These are phyloP conservation scores for Colletotrichum tanaceti DNA, from an alignment of 2,329 filamentous ascomycete genomes.

Conservation along the genomic window DNA sequence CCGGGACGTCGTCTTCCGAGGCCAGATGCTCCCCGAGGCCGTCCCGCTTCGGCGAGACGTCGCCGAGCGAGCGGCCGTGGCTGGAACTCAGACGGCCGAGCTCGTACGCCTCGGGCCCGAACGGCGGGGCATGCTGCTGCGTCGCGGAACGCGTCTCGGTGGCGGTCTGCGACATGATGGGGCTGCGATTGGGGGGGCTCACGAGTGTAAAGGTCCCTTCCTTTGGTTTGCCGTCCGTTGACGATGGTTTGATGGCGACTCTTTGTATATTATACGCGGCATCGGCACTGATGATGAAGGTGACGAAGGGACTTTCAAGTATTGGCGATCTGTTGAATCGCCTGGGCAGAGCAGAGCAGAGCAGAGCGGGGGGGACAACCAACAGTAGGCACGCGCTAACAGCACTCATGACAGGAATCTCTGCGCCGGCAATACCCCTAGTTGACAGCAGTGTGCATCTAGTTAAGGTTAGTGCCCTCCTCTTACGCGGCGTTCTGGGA, in stretches of 20 bases:
- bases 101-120: slow-evolving; percentile 27
- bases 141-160: slow-evolving; percentile 32
- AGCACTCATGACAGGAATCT: neutral
- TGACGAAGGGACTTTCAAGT: neutral
- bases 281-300: neutral
- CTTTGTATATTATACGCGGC: no score
- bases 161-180: slow-evolving; percentile 38
- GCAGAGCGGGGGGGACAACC: slow-evolving; percentile 16
- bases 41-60: slow-evolving; percentile 9
- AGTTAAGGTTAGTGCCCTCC: no score
- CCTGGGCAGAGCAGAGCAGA: neutral
- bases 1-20: neutral
- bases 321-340: neutral
- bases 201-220: no score
- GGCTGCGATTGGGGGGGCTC: neutral
- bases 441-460: no score
- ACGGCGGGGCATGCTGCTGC: slow-evolving; percentile 15
- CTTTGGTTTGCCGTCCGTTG: no score
- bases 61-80: slow-evolving; percentile 1
- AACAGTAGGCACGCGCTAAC: no score
- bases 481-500: neutral
- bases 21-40: slow-evolving; percentile 22
- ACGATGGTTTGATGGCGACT: no score
- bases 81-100: slow-evolving; percentile 26
- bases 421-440: slow-evolving; percentile 21